Conservation (phyloP, 2,329 filamentous ascomycete genomes). For the Exophiala xenobiotica region DNA sequence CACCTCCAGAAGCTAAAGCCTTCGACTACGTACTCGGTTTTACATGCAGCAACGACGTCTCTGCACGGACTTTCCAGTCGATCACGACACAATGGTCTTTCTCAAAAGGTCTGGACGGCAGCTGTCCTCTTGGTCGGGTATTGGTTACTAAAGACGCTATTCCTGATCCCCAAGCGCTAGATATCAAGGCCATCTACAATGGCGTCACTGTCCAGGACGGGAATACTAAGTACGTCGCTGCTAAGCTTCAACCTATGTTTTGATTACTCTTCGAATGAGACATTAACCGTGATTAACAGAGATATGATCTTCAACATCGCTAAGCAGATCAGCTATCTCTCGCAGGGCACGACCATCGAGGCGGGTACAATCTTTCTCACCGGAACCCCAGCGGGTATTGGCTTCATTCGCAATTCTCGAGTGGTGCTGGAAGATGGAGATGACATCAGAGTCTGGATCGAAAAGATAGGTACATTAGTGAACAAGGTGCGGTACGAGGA, state of each 20-base stretch:
- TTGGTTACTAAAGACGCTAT: conserved; percentile 36
- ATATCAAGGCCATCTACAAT: conserved; percentile 36
- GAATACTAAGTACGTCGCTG: conserved; percentile 23
- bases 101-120: conserved; percentile 42
- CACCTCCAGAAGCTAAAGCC: conserved; percentile 35
- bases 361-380: conserved; percentile 44
- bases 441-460: conserved; percentile 48
- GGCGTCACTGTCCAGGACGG: conserved; percentile 27
- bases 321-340: conserved; percentile 39
- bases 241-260: too few relatives aligned
- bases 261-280: too few relatives aligned
- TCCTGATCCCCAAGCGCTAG: conserved; percentile 41
- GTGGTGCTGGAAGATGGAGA: conserved; percentile 40
- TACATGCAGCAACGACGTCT: conserved; percentile 43
- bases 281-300: conserved; percentile 21
- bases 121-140: conserved; percentile 42
- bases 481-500: conserved; percentile 36
- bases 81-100: conserved; percentile 41
- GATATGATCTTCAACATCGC: conserved; percentile 43
- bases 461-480: conserved; percentile 50
- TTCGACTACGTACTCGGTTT: conserved; percentile 44
- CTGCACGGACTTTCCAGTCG: conserved; percentile 40
- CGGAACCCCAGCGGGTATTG: conserved; percentile 47
- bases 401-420: conserved; percentile 42
- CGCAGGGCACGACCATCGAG: conserved; percentile 41